Evolutionary conservation across 805 yeast genomes (phyloP).

Genomic region (Schwanniomyces sp.): DNA sequence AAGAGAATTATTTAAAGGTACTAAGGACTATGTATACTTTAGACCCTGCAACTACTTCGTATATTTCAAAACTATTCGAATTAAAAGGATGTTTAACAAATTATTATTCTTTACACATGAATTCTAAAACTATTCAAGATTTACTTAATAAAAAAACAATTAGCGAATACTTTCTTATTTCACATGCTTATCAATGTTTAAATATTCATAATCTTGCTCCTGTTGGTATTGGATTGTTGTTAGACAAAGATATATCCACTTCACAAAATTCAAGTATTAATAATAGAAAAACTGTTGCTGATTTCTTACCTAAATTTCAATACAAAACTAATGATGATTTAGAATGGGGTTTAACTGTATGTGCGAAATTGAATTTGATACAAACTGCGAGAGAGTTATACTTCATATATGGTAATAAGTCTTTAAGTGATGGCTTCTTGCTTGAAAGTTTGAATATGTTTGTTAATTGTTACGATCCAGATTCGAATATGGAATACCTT

Average conservation of each 20-base stretch:
- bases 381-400: slow-evolving; percentile 57
- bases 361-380: slow-evolving; percentile 66
- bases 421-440: slow-evolving; percentile 53
- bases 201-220: slow-evolving; percentile 57
- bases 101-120: slow-evolving; percentile 23
- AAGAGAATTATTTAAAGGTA: slow-evolving; percentile 55
- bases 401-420: slow-evolving; percentile 46
- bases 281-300: slow-evolving; percentile 44
- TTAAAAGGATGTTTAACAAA: slow-evolving; percentile 56
- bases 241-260: slow-evolving; percentile 40
- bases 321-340: slow-evolving; percentile 71
- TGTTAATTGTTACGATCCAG: slow-evolving; percentile 58
- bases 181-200: slow-evolving; percentile 56
- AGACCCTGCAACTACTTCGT: slow-evolving; percentile 65
- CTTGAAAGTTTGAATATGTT: slow-evolving; percentile 66
- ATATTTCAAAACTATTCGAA: slow-evolving; percentile 59
- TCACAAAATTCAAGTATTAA: slow-evolving; percentile 39
- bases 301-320: slow-evolving; percentile 58
- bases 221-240: slow-evolving; percentile 64
- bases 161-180: slow-evolving; percentile 57
- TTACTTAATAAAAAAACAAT: slow-evolving; percentile 28
- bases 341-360: slow-evolving; percentile 74
- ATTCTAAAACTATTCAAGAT: slow-evolving; percentile 7
- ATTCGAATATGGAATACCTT: slow-evolving; percentile 4
- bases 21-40: slow-evolving; percentile 58